Evolutionary conservation across 116 monocot genomes (phyloP), one percentile per base, ranked within the genome.

Genomic region (Iris pallida): DNA sequence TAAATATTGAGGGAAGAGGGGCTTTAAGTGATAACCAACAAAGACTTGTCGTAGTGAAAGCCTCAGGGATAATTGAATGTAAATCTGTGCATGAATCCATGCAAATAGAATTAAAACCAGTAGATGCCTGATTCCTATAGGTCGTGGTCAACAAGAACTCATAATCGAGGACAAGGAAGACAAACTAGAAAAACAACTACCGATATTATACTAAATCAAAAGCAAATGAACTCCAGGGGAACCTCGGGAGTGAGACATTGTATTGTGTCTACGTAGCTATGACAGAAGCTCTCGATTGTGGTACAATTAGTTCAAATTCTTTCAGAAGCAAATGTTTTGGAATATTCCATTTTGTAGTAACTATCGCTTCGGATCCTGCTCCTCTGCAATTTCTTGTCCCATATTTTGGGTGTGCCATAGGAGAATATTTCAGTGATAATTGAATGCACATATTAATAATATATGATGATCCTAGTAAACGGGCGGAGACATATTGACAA

Each of bases 141-240:
- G 66, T 18, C 58, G 74, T 66, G 66, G 65, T 49, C 47, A 74
- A 59, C 40, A 20, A 47, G 48, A 66, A 66, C 44, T 74, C 42
- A 45, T 74, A 42, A 68, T 61, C 45, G 19, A 42, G 42, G 67
- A 75, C 52, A 49, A 40, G n/a, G n/a, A n/a, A n/a, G n/a, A 42
- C 56, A 75, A 61, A 75, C 13, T 6, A 59, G 48, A 51, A 75
- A 74, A 53, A 75, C 53, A 43, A 42, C 75, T 42, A 41, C 67
- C 3, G 60, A 68, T 60, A 75, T 53, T 51, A 75, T 75, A 55
- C 55, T 65, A 52, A 72, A 72, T 60, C 61, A 61, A 61, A 71
- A 71, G 47, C 51, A 59, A 69, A 57, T 69, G 42, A 57, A 68
- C 57, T 55, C 68, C 44, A 57, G 52, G 52, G 43, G 12, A 20